Evolutionary conservation across 805 yeast species (phyloP), one percentile per base, ranked within the genome.

Genomic region (Yarrowia osloensis): DNA sequence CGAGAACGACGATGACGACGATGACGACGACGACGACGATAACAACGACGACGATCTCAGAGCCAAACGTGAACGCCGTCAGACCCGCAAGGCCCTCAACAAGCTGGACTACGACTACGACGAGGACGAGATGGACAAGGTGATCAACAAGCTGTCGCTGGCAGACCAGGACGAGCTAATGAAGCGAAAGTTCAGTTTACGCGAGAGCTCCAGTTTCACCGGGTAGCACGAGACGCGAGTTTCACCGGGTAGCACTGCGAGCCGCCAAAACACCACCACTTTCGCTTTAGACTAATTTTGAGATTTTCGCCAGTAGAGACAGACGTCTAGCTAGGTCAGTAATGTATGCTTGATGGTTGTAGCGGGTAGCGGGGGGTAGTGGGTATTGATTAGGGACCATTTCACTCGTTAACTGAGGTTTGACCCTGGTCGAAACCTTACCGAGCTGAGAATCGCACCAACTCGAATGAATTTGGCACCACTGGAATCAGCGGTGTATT

Each of bases 1-100:
- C 71, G 73, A 31, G 69, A 67, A 67, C 68, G 75, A 70, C 28
- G 47, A 63, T 50, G 74, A 73, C 8, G 77, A 74, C 40, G 68
- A 71, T 6, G 77, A 72, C 11, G 70, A 71, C n/a, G 77, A 70
- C 6, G 74, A 72, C 21, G 73, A 74, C 2, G 74, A 70, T 17
- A 78, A 75, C n/a, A 67, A 74, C 9, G 75, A 71, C 19, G 70
- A 66, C 12, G 66, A 69, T 6, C 63, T 57, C 49, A 57, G 63
- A 57, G 42, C 26, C 40, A 61, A 68, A 29, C 37, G 61, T 28
- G 26, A 59, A 28, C 28, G 46, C 37, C 39, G 70, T 11, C 17
- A 71, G 67, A 54, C 65, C 19, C 37, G 57, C 24, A 49, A 37
- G 40, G 40, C 59, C 21, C 59, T 63, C 49, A 49, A 47, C 59